Conservation (phyloP, 805 yeast species). For the Wickerhamiella australiensis region DNA sequence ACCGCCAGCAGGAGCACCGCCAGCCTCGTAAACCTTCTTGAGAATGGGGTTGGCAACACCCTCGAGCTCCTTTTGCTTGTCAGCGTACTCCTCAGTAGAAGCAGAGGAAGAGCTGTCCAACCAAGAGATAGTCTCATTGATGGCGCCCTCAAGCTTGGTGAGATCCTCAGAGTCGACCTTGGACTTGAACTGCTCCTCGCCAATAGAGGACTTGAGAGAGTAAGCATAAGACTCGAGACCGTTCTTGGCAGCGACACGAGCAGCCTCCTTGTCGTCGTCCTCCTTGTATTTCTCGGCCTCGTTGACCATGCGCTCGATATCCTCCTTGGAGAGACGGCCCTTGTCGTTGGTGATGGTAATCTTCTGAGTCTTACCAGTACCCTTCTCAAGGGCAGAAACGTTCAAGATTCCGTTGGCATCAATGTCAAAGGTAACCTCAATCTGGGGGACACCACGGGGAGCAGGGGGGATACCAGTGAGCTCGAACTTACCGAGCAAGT, state of each 20-base stretch:
- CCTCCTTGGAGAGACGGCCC: conserved; percentile 94
- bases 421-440: conserved; percentile 97
- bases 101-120: conserved; percentile 78
- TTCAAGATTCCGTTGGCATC: conserved; percentile 99
- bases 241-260: conserved; percentile 98
- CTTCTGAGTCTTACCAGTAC: conserved; percentile 96
- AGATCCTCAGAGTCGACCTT: conserved; percentile 36
- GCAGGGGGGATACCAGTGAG: conserved; percentile 96
- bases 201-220: conserved; percentile 86
- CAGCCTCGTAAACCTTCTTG: conserved; percentile 88
- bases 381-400: conserved; percentile 97
- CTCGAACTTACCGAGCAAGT: conserved; percentile 96
- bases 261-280: conserved; percentile 98
- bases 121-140: conserved; percentile 40
- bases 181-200: conserved; percentile 96
- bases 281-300: conserved; percentile 99
- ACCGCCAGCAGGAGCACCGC: conserved; percentile 70
- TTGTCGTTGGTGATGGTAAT: conserved; percentile 98
- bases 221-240: conserved; percentile 97
- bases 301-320: conserved; percentile 95
- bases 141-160: conserved; percentile 24
- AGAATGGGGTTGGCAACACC: conserved; percentile 91
- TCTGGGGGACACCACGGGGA: conserved; percentile 98
- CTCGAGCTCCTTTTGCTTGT: conserved; percentile 93
- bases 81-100: conserved; percentile 72